Conservation (phyloP, 495 filamentous ascomycete species). For the Neurospora sp. region DNA sequence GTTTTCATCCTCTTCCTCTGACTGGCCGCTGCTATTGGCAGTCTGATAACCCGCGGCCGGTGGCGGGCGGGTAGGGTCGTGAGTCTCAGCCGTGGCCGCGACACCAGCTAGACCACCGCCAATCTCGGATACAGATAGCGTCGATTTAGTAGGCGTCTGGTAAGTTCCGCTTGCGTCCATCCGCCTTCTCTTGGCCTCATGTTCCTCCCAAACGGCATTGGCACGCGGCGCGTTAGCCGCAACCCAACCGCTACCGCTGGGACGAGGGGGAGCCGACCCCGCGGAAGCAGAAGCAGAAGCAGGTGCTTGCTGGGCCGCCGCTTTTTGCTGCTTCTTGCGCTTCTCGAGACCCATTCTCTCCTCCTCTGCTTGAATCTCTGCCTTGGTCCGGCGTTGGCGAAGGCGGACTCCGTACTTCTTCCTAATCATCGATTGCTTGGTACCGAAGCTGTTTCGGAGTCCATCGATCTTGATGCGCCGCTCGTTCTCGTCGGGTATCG, state of each 20-base stretch:
- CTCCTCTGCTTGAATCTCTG: conserved; percentile 31
- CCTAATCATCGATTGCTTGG: conserved; percentile 38
- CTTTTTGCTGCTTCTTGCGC: not conserved
- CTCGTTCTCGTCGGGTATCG: conserved; percentile 22
- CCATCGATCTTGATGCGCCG: conserved; percentile 26
- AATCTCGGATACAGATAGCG: conserved; percentile 21
- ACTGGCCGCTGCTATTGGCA: conserved; percentile 4
- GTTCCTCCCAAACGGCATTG: conserved; percentile 11
- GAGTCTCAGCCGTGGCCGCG: conserved; percentile 19
- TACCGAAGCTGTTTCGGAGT: conserved; percentile 35
- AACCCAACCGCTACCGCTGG: conserved; percentile 16
- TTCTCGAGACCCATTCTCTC: conserved; percentile 25
- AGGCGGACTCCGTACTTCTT: conserved; percentile 40
- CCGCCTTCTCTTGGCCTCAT: conserved; percentile 23
- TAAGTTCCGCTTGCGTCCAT: conserved; percentile 13
- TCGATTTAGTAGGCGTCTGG: conserved; percentile 17
- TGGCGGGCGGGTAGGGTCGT: conserved; percentile 21
- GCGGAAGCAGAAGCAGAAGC: not conserved
- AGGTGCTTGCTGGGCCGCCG: conserved; percentile 11
- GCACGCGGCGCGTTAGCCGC: conserved; percentile 19
- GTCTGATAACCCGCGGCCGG: not conserved
- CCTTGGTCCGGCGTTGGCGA: conserved; percentile 33
- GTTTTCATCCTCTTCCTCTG: not conserved
- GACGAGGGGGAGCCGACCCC: conserved; percentile 7
- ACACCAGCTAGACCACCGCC: conserved; percentile 21